Evolutionary conservation across 352 stramenopile species (phyloP), one percentile per base, ranked within the genome.

Genomic region (Paralagenidium karlingii): DNA sequence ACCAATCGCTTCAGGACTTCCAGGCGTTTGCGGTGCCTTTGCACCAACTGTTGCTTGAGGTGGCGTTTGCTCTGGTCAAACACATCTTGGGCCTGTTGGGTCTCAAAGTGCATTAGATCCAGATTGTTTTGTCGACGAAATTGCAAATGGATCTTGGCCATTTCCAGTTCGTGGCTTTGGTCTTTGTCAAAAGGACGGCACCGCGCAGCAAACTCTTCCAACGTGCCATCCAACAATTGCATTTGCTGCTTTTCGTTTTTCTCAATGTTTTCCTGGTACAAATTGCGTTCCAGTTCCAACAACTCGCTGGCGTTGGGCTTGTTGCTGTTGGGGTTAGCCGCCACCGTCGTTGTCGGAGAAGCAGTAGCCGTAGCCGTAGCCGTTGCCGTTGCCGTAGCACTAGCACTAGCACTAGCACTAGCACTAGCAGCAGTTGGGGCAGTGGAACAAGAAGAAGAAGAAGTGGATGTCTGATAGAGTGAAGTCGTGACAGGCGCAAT

Each of bases 201-300:
- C 28, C 66, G 60, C 25, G 51, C 37, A 9, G 83, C 52, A 51
- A 68, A 91, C 19, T 79, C 77, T 19, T 79, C 58, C 26, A 85
- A 50, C 12, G 47, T 49, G 10, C 74, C 77, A 3, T 27, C 32
- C 15, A 49, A 41, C 22, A 90, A 57, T 41, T 71, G 30, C 22
- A 62, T 40, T n/a, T 68, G 64, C 38, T 80, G 74, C 28, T 49
- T 40, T 29, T 49, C 34, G 24, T 66, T 60, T n/a, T 60, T 66
- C 21, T 86, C 68, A 34, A 90, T 87, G 46, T 66, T 86, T 34
- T 90, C 70, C 53, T 90, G 70, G 44, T 87, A 87, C 21, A 90
- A 59, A 55, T 82, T 63, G 18, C 68, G 58, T 63, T 90, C 73
- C 27, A 87, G 58, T 53, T 87, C 74, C 47, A 87, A 58, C 52